Base-by-base conservation (phyloP, 148 eudicot genomes). In the Vaccinium vitisidaea region DNA sequence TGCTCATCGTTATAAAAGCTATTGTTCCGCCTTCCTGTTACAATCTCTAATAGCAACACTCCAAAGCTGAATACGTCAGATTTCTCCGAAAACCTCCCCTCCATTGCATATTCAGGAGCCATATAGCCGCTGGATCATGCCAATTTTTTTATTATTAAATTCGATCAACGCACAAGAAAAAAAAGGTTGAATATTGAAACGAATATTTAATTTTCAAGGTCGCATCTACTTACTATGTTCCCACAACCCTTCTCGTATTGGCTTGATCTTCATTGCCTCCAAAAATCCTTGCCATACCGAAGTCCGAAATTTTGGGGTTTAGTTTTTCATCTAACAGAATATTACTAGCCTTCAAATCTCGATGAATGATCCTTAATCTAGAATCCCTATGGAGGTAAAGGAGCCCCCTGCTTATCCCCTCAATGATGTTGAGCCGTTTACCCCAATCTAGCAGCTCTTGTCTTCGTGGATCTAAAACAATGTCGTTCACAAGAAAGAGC, bases 321-420 rank as follows among this genome's bases (percentile, higher is more conserved):
- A 91, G 86, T 6, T 87, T 87, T 23, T 86, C 86, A 80, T 92
- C 94, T 61, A 92, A 74, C 85, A 90, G 75, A 46, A 90, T 84
- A 5, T 92, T 92, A 84, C 91, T 87, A 32, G 86, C 89, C 84
- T 92, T 92, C 12, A 92, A 78, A 84, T 92, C 94, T 82, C 91
- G 76, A 58, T 92, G 93, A 84, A 92, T 92, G 39, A 91, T 88
- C 77, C 84, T 87, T 53, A 88, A 86, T 81, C 88, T 87, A 8
- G 93, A 92, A 80, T 92, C 94, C 52, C 88, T 80, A 65, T 92
- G 94, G 75, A 92, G 92, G 87, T 92, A 92, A 18, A 89, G 89
- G 52, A 92, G 78, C 19, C 94, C 93, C 88, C 92, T 82, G 18
- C 92, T 86, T 81, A 93, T 88, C 83, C 94, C 97, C 82, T 83